Base-by-base conservation (phyloP, 345 rosid genomes). In the Zanthoxylum bungeanum region DNA sequence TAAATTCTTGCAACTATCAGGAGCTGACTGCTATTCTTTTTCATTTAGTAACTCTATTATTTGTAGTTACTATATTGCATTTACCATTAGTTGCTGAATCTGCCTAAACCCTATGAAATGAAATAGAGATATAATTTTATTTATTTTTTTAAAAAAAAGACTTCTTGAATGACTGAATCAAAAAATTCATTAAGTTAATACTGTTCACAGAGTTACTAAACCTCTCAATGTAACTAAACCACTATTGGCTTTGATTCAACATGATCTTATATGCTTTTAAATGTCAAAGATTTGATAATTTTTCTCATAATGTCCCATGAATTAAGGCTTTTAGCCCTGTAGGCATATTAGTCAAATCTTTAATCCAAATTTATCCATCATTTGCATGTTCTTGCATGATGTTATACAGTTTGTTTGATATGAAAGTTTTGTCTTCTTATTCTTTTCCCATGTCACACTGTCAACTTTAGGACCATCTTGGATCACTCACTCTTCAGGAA, bases 291-390 rank as follows among this genome's bases (percentile, higher is more conserved):
- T 61, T 68, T 52, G 57, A 34, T 64, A n/a, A 9, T 8, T 17
- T 44, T 34, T 5, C 62, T 70, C 24, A 70, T 58, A 19, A 64
- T 50, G 63, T 1, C 72, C 71, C 63, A 71, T 22, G 63, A 51
- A 46, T 60, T 76, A 5, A 40, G 50, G 73, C 72, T 65, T 66
- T 72, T 22, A 24, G 42, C 42, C 61, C 21, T 25, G 9, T 50
- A 31, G 72, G 66, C 68, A 66, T 57, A 55, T 40, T 50, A 39
- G 72, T 71, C 68, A 71, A 70, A 55, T 40, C 42, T 44, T 74
- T 33, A 50, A 49, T 62, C 60, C 6, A 55, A 51, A 51, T 33
- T 53, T 52, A 22, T 51, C 55, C 64, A 42, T 68, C 44, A 52
- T 69, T 52, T 61, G 30, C 73, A 69, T 70, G 58, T 61, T 66